A percentile compares a stretch with the other conserved stretches of the same genome.
These are phyloP conservation scores for Fusarium foetens DNA, from an alignment of 2,329 filamentous ascomycete genomes.

Conservation along the genomic window DNA sequence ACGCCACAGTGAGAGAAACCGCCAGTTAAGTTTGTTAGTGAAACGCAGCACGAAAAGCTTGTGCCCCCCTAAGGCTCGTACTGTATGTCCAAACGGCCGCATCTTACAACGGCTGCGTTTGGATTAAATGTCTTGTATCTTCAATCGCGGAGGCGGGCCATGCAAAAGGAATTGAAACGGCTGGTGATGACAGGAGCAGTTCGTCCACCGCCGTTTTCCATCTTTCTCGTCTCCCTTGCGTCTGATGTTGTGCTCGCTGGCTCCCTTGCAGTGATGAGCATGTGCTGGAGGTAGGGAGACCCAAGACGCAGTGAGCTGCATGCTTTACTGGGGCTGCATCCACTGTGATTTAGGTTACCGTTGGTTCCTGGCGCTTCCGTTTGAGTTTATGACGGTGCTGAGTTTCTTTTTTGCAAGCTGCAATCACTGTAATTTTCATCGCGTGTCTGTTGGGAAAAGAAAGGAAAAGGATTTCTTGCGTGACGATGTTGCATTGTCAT, in stretches of 20 bases:
- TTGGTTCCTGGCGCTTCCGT: constrained; percentile 11
- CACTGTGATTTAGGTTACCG: constrained; percentile 8
- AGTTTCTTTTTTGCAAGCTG: not conserved
- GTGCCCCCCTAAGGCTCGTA: not conserved
- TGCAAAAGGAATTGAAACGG: not conserved
- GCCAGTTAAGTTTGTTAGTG: not conserved
- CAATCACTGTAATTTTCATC: not conserved
- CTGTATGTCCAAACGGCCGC: not conserved
- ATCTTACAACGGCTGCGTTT: not conserved
- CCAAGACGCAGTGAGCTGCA: not conserved
- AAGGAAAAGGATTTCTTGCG: not conserved
- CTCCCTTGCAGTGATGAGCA: constrained; percentile 10
- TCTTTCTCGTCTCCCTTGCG: constrained; percentile 5
- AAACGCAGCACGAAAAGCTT: not conserved
- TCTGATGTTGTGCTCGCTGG: not conserved
- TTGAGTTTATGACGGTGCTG: not conserved
- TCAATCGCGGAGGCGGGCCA: not conserved
- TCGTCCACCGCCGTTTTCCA: not conserved
- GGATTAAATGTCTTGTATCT: not conserved
- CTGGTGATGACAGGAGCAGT: not conserved
- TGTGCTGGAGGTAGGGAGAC: not conserved
- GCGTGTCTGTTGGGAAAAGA: not conserved
- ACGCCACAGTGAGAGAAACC: not conserved
- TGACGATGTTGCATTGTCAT: not conserved
- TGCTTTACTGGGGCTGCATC: not conserved